These are phyloP conservation scores for Barnettozyma vustinii DNA, from an alignment of 805 yeast genomes.

Conservation along the genomic window DNA sequence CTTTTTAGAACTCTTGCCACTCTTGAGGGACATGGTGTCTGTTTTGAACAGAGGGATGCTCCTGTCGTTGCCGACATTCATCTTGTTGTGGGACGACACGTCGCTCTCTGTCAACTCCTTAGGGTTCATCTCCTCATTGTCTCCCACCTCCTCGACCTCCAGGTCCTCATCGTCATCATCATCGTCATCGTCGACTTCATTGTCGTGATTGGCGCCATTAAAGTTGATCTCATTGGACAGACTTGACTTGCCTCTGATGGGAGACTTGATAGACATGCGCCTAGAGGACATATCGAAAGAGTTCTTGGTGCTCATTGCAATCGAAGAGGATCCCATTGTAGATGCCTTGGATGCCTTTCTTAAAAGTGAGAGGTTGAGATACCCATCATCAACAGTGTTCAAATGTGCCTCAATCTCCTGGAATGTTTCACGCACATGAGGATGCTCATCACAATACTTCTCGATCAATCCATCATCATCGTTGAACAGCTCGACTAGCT, in stretches of 20 bases:
- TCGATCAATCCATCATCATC: constrained; percentile 22
- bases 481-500: constrained; percentile 19
- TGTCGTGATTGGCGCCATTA: constrained; percentile 15
- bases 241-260: constrained; percentile 21
- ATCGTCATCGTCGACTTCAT: constrained; percentile 20
- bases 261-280: constrained; percentile 8
- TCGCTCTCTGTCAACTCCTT: background rate
- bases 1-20: constrained; percentile 7
- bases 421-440: constrained; percentile 28
- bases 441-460: constrained; percentile 22
- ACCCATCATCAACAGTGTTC: constrained; percentile 61
- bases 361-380: constrained; percentile 48
- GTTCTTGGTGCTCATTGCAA: constrained; percentile 3
- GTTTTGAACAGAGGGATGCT: constrained; percentile 11
- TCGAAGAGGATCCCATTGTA: background rate
- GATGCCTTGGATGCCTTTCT: constrained; percentile 39
- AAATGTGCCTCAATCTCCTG: constrained; percentile 50
- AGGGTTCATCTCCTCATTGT: background rate
- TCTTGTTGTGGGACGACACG: background rate
- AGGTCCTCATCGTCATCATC: constrained; percentile 10
- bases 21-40: constrained; percentile 14
- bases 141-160: constrained; percentile 3
- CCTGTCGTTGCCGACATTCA: background rate
- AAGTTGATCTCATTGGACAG: constrained; percentile 16
- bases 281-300: constrained; percentile 11